phyloP scores from a whole-genome alignment of 345 rosid species.

The Bruguiera gymnorhiza region DNA sequence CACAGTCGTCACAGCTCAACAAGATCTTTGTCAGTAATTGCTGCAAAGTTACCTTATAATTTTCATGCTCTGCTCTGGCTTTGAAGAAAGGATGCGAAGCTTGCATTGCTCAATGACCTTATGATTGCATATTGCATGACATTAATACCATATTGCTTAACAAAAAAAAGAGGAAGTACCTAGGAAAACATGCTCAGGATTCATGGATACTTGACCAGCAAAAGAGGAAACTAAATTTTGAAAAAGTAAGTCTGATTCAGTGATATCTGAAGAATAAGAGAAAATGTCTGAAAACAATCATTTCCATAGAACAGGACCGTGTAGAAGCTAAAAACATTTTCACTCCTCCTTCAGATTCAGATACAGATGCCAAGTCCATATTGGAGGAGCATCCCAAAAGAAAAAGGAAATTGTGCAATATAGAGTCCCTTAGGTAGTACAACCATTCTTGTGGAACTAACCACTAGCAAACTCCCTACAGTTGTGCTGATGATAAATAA shows the following conservation, averaged over 20 bases:
- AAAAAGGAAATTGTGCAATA: too few species aligned
- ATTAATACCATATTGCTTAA: not conserved
- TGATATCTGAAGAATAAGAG: not conserved
- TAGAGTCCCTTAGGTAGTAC: too few species aligned
- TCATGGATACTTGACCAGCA: too few species aligned
- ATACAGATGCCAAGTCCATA: too few species aligned
- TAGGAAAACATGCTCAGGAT: not conserved
- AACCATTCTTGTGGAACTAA: too few species aligned
- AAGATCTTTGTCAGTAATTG: constrained; percentile 2
- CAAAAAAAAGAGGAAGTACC: not conserved
- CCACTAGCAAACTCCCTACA: too few species aligned
- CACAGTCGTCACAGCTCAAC: constrained; percentile 1
- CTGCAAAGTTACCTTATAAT: constrained; percentile 48
- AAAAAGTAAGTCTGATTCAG: too few species aligned
- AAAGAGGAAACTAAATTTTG: too few species aligned
- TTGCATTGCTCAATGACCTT: constrained; percentile 85
- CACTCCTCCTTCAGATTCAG: not conserved
- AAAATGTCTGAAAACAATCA: not conserved
- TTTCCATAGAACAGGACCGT: not conserved
- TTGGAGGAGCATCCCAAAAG: too few species aligned
- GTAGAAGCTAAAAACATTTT: too few species aligned
- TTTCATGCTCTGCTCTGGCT: constrained; percentile 56
- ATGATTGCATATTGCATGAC: not conserved
- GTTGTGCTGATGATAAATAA: too few species aligned
- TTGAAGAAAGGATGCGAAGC: constrained; percentile 66